Base-by-base conservation (phyloP, 495 filamentous ascomycete species). In the Collariella sp. region DNA sequence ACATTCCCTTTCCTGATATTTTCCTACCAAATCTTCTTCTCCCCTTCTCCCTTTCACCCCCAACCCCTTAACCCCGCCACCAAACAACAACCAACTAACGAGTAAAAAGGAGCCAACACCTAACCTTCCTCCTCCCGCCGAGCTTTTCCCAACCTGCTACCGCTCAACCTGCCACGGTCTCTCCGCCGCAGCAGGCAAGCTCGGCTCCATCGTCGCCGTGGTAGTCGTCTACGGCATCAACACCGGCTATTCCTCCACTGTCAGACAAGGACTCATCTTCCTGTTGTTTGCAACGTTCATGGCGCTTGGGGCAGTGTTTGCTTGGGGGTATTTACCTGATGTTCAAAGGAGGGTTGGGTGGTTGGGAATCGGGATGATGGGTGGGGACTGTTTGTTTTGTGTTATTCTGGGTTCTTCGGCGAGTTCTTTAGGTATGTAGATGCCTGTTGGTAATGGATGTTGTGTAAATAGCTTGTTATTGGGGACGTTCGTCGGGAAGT, bases 91-190 rank as follows among this genome's bases (percentile, higher is more conserved):
- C 5, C 4, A 31, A 31, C 26, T 31, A 4, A 31, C 26, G 5
- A 31, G 26, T 31, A 31, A 31, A 4, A 29, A 70, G 68, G 88
- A 2, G 89, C 90, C 41, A 96, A 95, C 69, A 80, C 85, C 91
- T 88, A 3, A 95, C 89, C 10, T 95, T 95, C 79, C 86, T 96
- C 60, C 86, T 96, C 1, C 90, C 10, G 89, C 87, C 20, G 90
- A 96, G 62, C 83, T 85, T 53, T 96, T 91, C 78, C 90, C 90
- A 0, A 95, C 90, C 0, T 82, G 85, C 29, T 93, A 91, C 70
- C 80, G 90, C 11, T 88, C 82, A 29, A 89, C 87, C 35, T 88
- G 83, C 33, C 88, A 95, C 71, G 90, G 90, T 52, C 82, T 96
- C 67, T 89, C 85, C 5, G 90, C 89, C 23, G 90, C 87, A 0